These are phyloP conservation scores for Nicotiana noctiflora DNA, from an alignment of 257 asterid genomes.

Conservation along the genomic window DNA sequence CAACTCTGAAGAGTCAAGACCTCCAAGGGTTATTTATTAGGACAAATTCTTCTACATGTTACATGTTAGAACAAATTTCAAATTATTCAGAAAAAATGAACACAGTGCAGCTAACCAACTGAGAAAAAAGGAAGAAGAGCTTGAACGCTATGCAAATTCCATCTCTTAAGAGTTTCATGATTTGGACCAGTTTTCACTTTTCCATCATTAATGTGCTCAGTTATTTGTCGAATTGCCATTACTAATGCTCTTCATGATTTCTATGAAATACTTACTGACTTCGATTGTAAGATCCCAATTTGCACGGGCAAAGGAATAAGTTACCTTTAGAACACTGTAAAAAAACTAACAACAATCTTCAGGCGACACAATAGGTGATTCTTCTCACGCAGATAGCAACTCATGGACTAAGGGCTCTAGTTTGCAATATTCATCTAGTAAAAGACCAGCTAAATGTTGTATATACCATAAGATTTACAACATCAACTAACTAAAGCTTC, in stretches of 20 bases:
- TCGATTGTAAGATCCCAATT: neutral
- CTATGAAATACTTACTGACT: neutral
- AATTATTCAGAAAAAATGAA: neutral
- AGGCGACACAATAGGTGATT: neutral
- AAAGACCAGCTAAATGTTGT: neutral
- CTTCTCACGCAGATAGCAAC: neutral
- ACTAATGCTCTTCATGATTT: neutral
- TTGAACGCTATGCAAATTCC: neutral
- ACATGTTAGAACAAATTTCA: neutral
- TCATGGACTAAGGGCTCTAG: neutral
- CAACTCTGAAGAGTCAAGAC: neutral
- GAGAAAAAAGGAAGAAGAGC: neutral
- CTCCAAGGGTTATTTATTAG: neutral
- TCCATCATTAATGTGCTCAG: neutral
- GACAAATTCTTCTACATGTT: neutral
- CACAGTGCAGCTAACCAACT: neutral
- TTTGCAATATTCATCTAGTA: neutral
- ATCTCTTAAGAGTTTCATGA: neutral
- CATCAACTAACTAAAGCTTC: neutral
- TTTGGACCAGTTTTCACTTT: neutral
- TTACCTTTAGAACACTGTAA: neutral
- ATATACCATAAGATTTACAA: neutral
- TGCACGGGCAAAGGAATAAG: neutral
- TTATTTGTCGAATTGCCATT: neutral
- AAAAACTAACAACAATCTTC: neutral